Evolutionary conservation across 2,329 filamentous ascomycete genomes (phyloP), one percentile per base, ranked within the genome.

Genomic region (Paecilomyces fulvus): DNA sequence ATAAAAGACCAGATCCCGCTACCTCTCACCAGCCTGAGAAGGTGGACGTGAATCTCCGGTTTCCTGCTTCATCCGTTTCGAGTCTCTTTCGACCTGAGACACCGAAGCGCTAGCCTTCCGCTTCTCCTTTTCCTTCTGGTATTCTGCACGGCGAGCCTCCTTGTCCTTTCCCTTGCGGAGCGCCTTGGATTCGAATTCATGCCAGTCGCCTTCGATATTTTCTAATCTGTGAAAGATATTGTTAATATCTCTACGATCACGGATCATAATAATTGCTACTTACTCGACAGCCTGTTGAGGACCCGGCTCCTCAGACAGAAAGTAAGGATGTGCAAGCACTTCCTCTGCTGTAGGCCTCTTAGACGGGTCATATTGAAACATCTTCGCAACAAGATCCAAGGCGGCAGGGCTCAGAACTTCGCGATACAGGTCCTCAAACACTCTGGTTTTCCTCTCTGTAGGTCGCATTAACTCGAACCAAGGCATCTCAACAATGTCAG

Each of bases 141-240:
- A 68, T 58, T 77, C 75, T 56, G 67, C 74, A 50, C 75, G 73
- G 54, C 80, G 72, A 17, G 77, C 78, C 64, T 85, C 83, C 60
- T 80, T 79, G 58, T 86, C 83, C 56, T 91, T 92, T 71, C 96
- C 92, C 64, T 94, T 94, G 30, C 94, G 82, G 25, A 96, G 79
- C 14, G 91, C 92, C 75, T 99, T 99, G 56, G 90, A 95, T 75
- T 99, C 94, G 66, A 97, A 96, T 70, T 99, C 94, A 69, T 99
- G 94, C 94, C 94, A 99, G 65, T 99, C 94, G 21, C 94, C 94
- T 64, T 94, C 84, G 30, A 99, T 81, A 52, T 86, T 79, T 58
- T 87, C 85, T 52, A 99, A 81, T 66, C 88, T 89, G 60, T 57
- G 53, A 33, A 14, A 37, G 31, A 55, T 50, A 20, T 10, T 25